phyloP scores from a whole-genome alignment of 495 filamentous ascomycete genomes.

The Chaetomium tenue region DNA sequence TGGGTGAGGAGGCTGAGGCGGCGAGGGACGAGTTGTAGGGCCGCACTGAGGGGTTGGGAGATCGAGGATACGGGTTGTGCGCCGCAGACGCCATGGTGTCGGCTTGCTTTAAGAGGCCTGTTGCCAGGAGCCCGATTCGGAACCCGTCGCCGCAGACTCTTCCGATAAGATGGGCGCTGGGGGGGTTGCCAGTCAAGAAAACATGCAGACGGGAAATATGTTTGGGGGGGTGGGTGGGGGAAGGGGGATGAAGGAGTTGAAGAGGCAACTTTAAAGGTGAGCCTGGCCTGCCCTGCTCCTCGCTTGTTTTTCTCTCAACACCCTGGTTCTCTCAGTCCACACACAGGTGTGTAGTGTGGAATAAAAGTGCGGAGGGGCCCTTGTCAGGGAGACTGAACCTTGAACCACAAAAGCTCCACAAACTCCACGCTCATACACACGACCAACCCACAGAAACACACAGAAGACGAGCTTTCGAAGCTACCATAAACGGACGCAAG shows the following conservation, averaged over 20 bases:
- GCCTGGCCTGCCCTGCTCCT: constrained; percentile 8
- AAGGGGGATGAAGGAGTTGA: constrained; percentile 19
- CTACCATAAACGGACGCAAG: background rate
- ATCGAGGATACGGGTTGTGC: constrained; percentile 53
- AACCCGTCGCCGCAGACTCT: constrained; percentile 40
- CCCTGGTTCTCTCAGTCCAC: constrained; percentile 13
- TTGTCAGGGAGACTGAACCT: background rate
- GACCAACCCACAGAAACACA: constrained; percentile 1
- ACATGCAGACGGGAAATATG: constrained; percentile 44
- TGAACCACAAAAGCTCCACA: background rate
- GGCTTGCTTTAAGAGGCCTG: constrained; percentile 31
- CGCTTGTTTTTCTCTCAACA: constrained; percentile 18
- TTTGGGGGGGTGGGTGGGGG: constrained; percentile 17
- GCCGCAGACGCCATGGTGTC: constrained; percentile 54
- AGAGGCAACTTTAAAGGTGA: constrained; percentile 20
- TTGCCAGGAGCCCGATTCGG: constrained; percentile 37
- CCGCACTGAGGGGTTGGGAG: constrained; percentile 52
- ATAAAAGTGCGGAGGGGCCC: constrained; percentile 9
- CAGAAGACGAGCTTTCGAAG: constrained; percentile 2
- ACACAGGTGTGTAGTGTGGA: background rate
- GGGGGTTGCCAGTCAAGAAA: constrained; percentile 44
- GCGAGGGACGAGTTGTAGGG: constrained; percentile 57
- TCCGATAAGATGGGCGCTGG: constrained; percentile 41
- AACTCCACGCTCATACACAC: constrained; percentile 7
- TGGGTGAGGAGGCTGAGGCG: constrained; percentile 56